Evolutionary conservation across 352 stramenopile genomes (phyloP).

Genomic region (Peronospora tabacina): DNA sequence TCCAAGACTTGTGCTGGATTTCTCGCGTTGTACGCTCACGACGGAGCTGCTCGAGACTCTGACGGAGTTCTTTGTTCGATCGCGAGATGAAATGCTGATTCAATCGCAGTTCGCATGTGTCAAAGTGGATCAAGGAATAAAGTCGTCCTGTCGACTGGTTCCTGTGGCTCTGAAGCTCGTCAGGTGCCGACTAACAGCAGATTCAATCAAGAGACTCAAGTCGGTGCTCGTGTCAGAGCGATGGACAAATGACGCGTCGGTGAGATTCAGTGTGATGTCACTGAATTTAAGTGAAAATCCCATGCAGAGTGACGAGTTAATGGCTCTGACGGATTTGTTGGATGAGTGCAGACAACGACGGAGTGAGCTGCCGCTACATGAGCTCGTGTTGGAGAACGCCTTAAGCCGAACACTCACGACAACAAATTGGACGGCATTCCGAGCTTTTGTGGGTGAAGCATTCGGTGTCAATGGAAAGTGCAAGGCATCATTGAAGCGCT

Average conservation of each 20-base stretch:
- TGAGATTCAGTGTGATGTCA: slow-evolving; percentile 17
- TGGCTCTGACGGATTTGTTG: slow-evolving; percentile 17
- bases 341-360: slow-evolving; percentile 1
- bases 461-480: slow-evolving; percentile 7
- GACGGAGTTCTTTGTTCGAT: slow-evolving; percentile 12
- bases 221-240: slow-evolving; percentile 9
- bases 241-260: background rate
- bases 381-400: slow-evolving; percentile 28
- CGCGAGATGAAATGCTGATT: background rate
- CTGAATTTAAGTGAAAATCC: slow-evolving; percentile 31
- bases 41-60: slow-evolving; percentile 17
- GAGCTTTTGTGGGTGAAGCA: slow-evolving; percentile 20
- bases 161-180: slow-evolving; percentile 19
- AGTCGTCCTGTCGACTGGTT: slow-evolving; percentile 8
- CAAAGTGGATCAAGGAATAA: background rate
- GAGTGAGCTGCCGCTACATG: slow-evolving; percentile 11
- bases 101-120: slow-evolving; percentile 10
- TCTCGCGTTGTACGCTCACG: slow-evolving; percentile 21
- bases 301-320: slow-evolving; percentile 19
- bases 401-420: slow-evolving; percentile 14
- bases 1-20: slow-evolving; percentile 33
- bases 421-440: slow-evolving; percentile 25
- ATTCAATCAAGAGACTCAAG: slow-evolving; percentile 16
- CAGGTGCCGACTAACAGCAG: slow-evolving; percentile 18
- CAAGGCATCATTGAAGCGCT: slow-evolving; percentile 13